Percentiles rank a stretch among this genome's conserved stretches.
phyloP scores from a whole-genome alignment of 1,139 yeast genomes.

The Magnusiomyces paraingens region DNA sequence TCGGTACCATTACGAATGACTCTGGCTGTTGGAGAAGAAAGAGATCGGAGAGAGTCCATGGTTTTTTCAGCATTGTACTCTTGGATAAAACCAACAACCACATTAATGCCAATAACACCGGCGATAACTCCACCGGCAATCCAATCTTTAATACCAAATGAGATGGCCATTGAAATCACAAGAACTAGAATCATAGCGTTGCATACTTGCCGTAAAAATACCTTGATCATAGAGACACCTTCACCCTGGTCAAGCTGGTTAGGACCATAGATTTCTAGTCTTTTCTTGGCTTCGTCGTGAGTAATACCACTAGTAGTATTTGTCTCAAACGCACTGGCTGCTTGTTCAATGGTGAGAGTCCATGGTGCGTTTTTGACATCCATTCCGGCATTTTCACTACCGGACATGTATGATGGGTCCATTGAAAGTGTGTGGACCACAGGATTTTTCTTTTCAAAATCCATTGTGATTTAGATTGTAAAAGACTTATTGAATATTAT shows the following conservation, averaged over 20 bases:
- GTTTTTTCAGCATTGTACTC: slow-evolving; percentile 73
- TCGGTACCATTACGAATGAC: slow-evolving; percentile 62
- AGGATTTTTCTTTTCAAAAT: too few relatives aligned
- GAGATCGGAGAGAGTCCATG: slow-evolving; percentile 65
- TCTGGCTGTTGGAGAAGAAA: slow-evolving; percentile 68
- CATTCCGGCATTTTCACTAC: not conserved
- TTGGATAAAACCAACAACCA: slow-evolving; percentile 63
- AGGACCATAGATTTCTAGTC: slow-evolving; percentile 43
- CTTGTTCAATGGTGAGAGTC: slow-evolving; percentile 20
- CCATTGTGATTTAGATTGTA: not conserved
- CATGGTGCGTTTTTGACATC: slow-evolving; percentile 19
- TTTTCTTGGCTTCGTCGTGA: slow-evolving; percentile 33
- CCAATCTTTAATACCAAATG: slow-evolving; percentile 72
- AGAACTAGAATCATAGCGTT: slow-evolving; percentile 79
- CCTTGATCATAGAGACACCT: slow-evolving; percentile 50
- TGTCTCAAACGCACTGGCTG: slow-evolving; percentile 33
- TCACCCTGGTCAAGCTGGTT: slow-evolving; percentile 59
- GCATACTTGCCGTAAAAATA: slow-evolving; percentile 62
- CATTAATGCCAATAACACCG: slow-evolving; percentile 60
- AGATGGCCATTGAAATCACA: slow-evolving; percentile 66
- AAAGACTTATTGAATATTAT: not conserved
- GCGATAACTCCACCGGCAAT: slow-evolving; percentile 80
- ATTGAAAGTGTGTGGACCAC: too few relatives aligned
- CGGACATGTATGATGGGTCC: too few relatives aligned
- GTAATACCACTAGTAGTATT: slow-evolving; percentile 45